phyloP scores from a whole-genome alignment of 495 filamentous ascomycete species.

The Collariella sp. region DNA sequence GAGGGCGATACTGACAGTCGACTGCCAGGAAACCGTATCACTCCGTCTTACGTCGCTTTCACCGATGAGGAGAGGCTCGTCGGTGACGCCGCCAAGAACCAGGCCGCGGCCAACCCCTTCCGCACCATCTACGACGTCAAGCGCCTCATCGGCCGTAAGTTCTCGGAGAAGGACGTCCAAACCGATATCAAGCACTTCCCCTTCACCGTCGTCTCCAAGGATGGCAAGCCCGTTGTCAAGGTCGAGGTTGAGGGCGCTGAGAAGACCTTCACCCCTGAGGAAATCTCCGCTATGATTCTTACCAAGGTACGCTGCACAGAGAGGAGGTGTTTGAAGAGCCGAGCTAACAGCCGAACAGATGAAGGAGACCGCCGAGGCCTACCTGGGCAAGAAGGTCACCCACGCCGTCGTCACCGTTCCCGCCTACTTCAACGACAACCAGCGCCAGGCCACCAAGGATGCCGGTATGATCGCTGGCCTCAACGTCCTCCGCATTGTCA shows the following conservation, averaged over 20 bases:
- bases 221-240: slow-evolving; percentile 72
- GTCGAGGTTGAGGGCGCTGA: slow-evolving; percentile 65
- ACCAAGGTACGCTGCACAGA: slow-evolving; percentile 43
- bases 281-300: slow-evolving; percentile 80
- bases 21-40: slow-evolving; percentile 80
- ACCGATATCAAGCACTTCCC: slow-evolving; percentile 83
- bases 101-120: slow-evolving; percentile 85
- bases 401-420: slow-evolving; percentile 97
- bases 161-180: slow-evolving; percentile 76
- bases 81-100: slow-evolving; percentile 99
- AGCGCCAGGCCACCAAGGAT: slow-evolving; percentile 97
- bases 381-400: slow-evolving; percentile 89
- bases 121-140: slow-evolving; percentile 91
- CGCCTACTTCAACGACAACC: slow-evolving; percentile 99
- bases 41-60: slow-evolving; percentile 96
- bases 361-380: slow-evolving; percentile 93
- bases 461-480: slow-evolving; percentile 90
- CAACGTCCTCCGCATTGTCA: slow-evolving; percentile 96
- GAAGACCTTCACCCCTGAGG: slow-evolving; percentile 78
- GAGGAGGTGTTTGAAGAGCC: neutral
- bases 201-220: slow-evolving; percentile 73
- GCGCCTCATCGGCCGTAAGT: slow-evolving; percentile 89
- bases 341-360: slow-evolving; percentile 41
- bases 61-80: slow-evolving; percentile 96
- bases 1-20: slow-evolving; percentile 1